Conservation (phyloP, 2,329 filamentous ascomycete species). For the Elsinoe perseae region DNA sequence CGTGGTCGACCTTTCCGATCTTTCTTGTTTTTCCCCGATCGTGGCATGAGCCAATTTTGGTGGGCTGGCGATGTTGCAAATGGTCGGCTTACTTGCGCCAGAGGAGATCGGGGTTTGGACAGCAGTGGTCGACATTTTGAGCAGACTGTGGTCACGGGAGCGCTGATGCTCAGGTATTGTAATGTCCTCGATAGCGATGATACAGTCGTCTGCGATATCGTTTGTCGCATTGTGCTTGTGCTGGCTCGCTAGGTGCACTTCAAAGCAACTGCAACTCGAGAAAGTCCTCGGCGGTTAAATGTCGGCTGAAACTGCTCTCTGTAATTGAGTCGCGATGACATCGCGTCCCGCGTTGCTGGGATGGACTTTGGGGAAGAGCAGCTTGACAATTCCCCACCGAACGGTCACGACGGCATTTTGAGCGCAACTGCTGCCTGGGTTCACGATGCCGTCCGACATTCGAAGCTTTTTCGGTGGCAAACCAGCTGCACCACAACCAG, state of each 20-base stretch:
- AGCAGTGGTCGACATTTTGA: conserved; percentile 25
- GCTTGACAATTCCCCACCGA: not conserved
- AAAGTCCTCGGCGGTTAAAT: not conserved
- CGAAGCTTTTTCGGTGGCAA: conserved; percentile 83
- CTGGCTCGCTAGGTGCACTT: not conserved
- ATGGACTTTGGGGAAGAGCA: conserved; percentile 8
- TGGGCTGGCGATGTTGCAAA: conserved; percentile 63
- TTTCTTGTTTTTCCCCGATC: conserved; percentile 72
- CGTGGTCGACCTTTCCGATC: conserved; percentile 79
- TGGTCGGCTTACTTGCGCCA: conserved; percentile 37
- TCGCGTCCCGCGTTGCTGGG: conserved; percentile 10
- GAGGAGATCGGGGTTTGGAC: conserved; percentile 39
- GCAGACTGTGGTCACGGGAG: conserved; percentile 21
- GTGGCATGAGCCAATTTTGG: conserved; percentile 74
- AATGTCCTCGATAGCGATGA: not conserved
- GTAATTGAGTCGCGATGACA: conserved; percentile 16
- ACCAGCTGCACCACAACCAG: conserved; percentile 47
- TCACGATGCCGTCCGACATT: conserved; percentile 72
- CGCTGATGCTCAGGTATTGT: not conserved
- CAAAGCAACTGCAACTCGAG: not conserved
- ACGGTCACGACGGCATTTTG: not conserved
- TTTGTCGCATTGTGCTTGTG: conserved; percentile 12
- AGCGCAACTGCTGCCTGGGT: conserved; percentile 16
- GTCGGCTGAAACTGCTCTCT: conserved; percentile 10
- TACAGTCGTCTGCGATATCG: not conserved